Evolutionary conservation across 768 basidiomycete species (phyloP).

Genomic region (Candolleomyces aberdarensis): DNA sequence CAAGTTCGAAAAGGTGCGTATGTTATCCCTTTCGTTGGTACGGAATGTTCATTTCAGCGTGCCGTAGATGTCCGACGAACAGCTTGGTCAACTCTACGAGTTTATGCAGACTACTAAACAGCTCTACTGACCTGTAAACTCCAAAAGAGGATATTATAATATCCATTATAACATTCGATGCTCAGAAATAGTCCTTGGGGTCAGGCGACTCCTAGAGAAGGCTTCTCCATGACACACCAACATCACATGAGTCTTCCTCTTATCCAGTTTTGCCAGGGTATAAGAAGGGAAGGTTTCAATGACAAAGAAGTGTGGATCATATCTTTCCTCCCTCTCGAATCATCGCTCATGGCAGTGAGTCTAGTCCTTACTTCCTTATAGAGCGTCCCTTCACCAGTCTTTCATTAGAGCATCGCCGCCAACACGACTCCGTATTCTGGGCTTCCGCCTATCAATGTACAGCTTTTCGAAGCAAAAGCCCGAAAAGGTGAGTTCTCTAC

Average conservation of each 20-base stretch:
- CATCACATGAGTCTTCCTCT: too few species aligned
- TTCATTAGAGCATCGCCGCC: slow-evolving; percentile 36
- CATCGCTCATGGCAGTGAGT: too few species aligned
- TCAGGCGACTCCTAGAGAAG: not conserved
- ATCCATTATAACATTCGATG: not conserved
- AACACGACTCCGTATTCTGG: slow-evolving; percentile 43
- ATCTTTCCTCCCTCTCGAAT: too few species aligned
- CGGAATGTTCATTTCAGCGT: not conserved
- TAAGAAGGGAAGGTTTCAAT: too few species aligned
- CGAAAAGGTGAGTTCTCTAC: slow-evolving; percentile 43
- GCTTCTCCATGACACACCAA: too few species aligned
- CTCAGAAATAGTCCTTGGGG: too few species aligned
- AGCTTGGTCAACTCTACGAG: slow-evolving; percentile 91
- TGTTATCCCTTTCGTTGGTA: not conserved
- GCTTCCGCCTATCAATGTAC: slow-evolving; percentile 47
- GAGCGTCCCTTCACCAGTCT: too few species aligned
- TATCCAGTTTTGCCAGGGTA: too few species aligned
- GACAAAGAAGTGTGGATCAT: too few species aligned
- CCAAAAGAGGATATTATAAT: slow-evolving; percentile 1
- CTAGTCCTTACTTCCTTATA: too few species aligned
- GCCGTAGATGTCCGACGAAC: slow-evolving; percentile 80
- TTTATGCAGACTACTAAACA: slow-evolving; percentile 90
- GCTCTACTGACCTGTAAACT: slow-evolving; percentile 65
- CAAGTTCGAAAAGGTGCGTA: slow-evolving; percentile 68
- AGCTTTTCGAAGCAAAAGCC: slow-evolving; percentile 65